Conservation (phyloP, 805 yeast species). For the Teunomyces lycoperdinae region DNA sequence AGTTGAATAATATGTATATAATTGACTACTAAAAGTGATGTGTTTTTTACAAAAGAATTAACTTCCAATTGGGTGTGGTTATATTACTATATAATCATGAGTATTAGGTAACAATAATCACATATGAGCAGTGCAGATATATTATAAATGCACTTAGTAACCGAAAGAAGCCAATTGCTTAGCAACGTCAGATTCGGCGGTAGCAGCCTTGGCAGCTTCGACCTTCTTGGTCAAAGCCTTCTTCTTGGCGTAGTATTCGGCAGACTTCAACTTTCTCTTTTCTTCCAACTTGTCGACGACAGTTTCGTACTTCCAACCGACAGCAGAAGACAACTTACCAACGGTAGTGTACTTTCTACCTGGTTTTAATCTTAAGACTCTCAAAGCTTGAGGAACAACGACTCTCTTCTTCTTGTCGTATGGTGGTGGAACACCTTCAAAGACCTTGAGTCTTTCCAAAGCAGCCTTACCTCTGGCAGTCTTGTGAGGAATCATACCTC, state of each 20-base stretch:
- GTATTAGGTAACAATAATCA: conserved; percentile 3
- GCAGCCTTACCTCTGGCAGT: conserved; percentile 99
- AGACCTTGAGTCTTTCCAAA: conserved; percentile 97
- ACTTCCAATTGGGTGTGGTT: conserved; percentile 3
- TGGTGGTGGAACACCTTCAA: conserved; percentile 99
- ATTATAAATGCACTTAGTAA: conserved; percentile 56
- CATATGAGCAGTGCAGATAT: conserved; percentile 1
- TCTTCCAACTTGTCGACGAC: conserved; percentile 97
- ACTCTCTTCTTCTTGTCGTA: conserved; percentile 99
- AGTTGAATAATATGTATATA: neutral
- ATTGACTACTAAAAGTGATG: too few relatives aligned
- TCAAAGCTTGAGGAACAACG: conserved; percentile 99
- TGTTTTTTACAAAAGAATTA: too few relatives aligned
- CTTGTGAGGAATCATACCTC: conserved; percentile 99
- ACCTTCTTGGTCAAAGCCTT: conserved; percentile 92
- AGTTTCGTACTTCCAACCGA: conserved; percentile 99
- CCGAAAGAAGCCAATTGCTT: conserved; percentile 95
- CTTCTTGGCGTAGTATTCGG: conserved; percentile 99
- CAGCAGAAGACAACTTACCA: conserved; percentile 92
- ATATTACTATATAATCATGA: conserved; percentile 4
- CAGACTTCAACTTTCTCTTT: conserved; percentile 98
- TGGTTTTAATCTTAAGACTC: conserved; percentile 98
- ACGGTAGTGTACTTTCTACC: conserved; percentile 99
- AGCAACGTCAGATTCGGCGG: conserved; percentile 88
- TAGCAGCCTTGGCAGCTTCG: conserved; percentile 78